Conservation (phyloP, 306 rosid genomes). For the Potentilla sterilis region DNA sequence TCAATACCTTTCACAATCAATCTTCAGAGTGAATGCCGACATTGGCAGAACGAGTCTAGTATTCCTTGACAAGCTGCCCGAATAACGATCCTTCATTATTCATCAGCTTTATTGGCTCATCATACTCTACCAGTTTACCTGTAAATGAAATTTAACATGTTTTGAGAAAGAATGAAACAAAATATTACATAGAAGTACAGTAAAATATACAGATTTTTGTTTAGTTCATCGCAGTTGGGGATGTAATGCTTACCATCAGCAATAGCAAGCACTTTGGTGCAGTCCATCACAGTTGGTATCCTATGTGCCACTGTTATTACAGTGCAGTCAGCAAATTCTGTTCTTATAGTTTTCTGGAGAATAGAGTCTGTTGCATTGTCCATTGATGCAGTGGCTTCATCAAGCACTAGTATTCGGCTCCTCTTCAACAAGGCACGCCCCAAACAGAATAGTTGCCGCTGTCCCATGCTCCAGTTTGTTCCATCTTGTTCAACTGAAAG, state of each 20-base stretch:
- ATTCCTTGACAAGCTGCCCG: conserved; percentile 32
- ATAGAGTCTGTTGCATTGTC: conserved; percentile 32
- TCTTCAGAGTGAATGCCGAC: neutral
- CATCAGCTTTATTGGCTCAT: conserved; percentile 27
- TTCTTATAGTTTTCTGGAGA: conserved; percentile 32
- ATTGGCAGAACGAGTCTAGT: conserved; percentile 30
- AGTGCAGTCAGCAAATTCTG: conserved; percentile 33
- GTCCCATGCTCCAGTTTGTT: conserved; percentile 44
- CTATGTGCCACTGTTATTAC: conserved; percentile 35
- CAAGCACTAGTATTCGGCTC: conserved; percentile 33
- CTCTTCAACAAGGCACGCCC: conserved; percentile 35
- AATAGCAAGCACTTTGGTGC: conserved; percentile 28
- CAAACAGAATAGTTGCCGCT: conserved; percentile 35
- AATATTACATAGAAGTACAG: neutral
- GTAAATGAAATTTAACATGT: neutral
- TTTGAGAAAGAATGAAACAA: neutral
- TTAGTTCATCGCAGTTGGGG: neutral
- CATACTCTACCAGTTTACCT: conserved; percentile 29
- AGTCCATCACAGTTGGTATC: conserved; percentile 38
- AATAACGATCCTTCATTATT: conserved; percentile 23
- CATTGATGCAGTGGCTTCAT: conserved; percentile 41
- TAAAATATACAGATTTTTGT: neutral
- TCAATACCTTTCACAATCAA: neutral
- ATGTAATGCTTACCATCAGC: conserved; percentile 21
- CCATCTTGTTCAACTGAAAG: conserved; percentile 31